These are phyloP conservation scores for Ogataea pilisensis DNA, from an alignment of 805 yeast genomes.

Conservation along the genomic window DNA sequence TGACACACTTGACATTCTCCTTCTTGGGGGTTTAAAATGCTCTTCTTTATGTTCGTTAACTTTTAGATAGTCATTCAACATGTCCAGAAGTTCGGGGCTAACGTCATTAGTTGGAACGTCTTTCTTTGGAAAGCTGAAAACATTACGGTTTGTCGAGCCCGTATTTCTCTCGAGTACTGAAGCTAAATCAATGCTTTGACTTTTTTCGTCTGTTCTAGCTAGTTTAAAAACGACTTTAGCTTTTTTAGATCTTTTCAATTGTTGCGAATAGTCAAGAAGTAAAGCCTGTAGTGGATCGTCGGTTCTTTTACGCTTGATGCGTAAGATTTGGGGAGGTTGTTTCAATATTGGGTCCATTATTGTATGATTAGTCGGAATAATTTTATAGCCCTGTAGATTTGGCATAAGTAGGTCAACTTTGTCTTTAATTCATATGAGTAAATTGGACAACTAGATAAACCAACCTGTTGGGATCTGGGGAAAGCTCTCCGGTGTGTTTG, in stretches of 20 bases:
- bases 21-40: constrained; percentile 24
- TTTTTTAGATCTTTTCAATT: constrained; percentile 36
- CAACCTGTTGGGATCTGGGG: constrained; percentile 1
- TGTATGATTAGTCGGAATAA: neutral
- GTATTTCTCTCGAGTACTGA: constrained; percentile 17
- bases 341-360: constrained; percentile 4
- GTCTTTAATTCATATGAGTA: no score
- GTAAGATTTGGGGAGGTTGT: constrained; percentile 55
- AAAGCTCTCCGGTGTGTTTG: neutral
- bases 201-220: constrained; percentile 42
- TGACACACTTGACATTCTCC: constrained; percentile 26
- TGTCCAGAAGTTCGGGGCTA: constrained; percentile 66
- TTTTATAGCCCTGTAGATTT: no score
- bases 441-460: no score
- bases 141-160: constrained; percentile 13
- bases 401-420: no score
- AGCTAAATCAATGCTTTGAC: constrained; percentile 14
- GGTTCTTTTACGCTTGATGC: constrained; percentile 81
- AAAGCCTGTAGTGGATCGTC: constrained; percentile 89
- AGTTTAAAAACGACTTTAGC: constrained; percentile 41
- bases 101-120: constrained; percentile 26
- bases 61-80: constrained; percentile 61
- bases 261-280: constrained; percentile 38
- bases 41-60: constrained; percentile 27
- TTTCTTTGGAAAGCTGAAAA: constrained; percentile 23